Base-by-base conservation (phyloP, 768 basidiomycete species). In the Suillus plorans region DNA sequence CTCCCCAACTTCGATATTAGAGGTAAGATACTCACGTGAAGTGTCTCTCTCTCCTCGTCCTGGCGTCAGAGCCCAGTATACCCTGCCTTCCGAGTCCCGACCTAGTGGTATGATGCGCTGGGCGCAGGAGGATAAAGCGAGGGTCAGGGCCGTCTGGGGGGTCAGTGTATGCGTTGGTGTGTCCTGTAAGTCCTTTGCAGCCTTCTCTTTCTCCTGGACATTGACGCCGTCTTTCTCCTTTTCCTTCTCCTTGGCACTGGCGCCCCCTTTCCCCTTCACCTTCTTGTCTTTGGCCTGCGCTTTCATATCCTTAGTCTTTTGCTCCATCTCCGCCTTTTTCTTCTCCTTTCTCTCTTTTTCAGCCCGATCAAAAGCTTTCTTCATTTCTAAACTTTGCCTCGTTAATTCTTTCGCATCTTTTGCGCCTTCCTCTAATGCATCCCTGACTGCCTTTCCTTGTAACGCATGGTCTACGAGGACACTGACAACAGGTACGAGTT, bases 31-130 rank as follows among this genome's bases (percentile, higher is more conserved):
- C 18, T 68, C 74, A 64, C 60, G 83, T 80, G 75, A 81, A 63
- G 70, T 75, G 50, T 90, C 86, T 31, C 84, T 79, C 72, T 92
- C 90, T 16, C 77, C 73, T 55, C 80, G 69, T 22, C 87, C 83
- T 5, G 91, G 88, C 0, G 86, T 84, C 34, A 91, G 76, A 12
- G 83, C 84, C 79, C 87, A 92, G 72, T 91, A 94, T 22, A 80
- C 69, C 22, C 91, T 84, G 13, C 89, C 89, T 8, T 88, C 89
- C 16, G 73, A 65, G 69, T 94, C 92, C 34, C 76, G 80, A n/a
- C 92, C 92, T n/a, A 92, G 78, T 1, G 85, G 79, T 8, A 77
- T 73, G 67, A 87, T 86, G 20, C 92, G 87, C 3, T 84, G 78
- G 3, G 83, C 71, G 67, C 78, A 84, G 9, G 80, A 78, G 4